Base-by-base conservation (phyloP, 345 rosid species). In the Mangifera indica region DNA sequence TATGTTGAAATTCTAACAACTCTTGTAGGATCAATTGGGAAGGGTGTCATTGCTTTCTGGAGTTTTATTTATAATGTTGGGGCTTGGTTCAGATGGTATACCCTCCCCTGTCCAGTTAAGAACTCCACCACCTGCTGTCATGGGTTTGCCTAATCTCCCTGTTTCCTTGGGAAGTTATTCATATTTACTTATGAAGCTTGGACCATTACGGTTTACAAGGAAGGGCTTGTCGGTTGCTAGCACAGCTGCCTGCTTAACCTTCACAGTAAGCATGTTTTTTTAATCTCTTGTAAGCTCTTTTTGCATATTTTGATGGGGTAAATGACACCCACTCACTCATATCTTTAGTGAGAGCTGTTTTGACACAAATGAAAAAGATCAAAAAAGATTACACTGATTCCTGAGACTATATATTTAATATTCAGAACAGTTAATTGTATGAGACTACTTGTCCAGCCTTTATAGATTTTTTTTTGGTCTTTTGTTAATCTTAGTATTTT, bases 141-240 rank as follows among this genome's bases (percentile, higher is more conserved):
- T 80, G 24, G 86, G 90, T 70, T 83, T 94, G 84, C 93, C 97
- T 37, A 76, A 80, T 72, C 78, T 94, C 83, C 97, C 97, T 77
- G 62, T 79, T 70, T 92, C 97, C 13, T 67, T 89, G 74, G 80
- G 76, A 21, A 91, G 97, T 67, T 94, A 94, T 66, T 84, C 93
- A 15, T 94, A 94, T 83, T 72, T 90, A 76, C 84, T 94, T 44
- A 77, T 89, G 72, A 92, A 92, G 82, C 78, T 94, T 10, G 98
- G 97, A 5, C 97, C 98, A 1, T 81, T 92, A 51, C 92, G 81
- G 64, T 90, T 94, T 77, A 92, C 97, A 18, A 86, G 95, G 87
- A 92, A 94, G 88, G 95, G 97, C 59, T 80, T 92, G 72, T 89
- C 97, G 58, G 97, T 92, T 74, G 98, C 97, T 63, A 94, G 97